These are phyloP conservation scores for Inosperma sp. DNA, from an alignment of 768 basidiomycete species.

Conservation along the genomic window DNA sequence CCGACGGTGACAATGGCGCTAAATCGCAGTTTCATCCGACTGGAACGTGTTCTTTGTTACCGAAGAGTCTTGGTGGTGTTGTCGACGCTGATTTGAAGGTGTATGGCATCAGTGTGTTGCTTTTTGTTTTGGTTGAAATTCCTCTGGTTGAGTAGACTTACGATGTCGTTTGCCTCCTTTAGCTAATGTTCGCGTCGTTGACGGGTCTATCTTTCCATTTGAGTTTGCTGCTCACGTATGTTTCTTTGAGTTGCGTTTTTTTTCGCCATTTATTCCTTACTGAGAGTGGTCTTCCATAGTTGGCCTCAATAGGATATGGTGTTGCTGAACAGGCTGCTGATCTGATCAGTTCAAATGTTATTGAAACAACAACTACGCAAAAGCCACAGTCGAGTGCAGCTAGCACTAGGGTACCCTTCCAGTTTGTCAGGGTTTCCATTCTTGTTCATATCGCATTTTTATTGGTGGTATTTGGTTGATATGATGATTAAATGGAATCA, in stretches of 20 bases:
- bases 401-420: too few species aligned
- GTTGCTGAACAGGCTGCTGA: conserved; percentile 27
- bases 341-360: too few species aligned
- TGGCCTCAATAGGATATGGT: conserved; percentile 27
- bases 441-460: too few species aligned
- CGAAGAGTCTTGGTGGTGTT: conserved; percentile 25
- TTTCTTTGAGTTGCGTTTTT: not conserved
- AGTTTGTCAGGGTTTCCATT: too few species aligned
- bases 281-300: conserved; percentile 13
- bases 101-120: conserved; percentile 26
- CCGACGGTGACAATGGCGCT: conserved; percentile 21
- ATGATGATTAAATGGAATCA: too few species aligned
- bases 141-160: too few species aligned
- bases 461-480: too few species aligned
- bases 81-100: conserved; percentile 27
- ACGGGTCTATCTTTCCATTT: conserved; percentile 53
- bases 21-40: conserved; percentile 57
- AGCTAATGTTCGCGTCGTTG: conserved; percentile 55
- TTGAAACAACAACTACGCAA: too few species aligned
- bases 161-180: too few species aligned
- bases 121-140: not conserved
- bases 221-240: conserved; percentile 32
- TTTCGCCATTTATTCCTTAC: not conserved
- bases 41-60: conserved; percentile 29
- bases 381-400: too few species aligned